Conservation (phyloP, 1,284 basidiomycete genomes). For the Ceratobasidium sp. region DNA sequence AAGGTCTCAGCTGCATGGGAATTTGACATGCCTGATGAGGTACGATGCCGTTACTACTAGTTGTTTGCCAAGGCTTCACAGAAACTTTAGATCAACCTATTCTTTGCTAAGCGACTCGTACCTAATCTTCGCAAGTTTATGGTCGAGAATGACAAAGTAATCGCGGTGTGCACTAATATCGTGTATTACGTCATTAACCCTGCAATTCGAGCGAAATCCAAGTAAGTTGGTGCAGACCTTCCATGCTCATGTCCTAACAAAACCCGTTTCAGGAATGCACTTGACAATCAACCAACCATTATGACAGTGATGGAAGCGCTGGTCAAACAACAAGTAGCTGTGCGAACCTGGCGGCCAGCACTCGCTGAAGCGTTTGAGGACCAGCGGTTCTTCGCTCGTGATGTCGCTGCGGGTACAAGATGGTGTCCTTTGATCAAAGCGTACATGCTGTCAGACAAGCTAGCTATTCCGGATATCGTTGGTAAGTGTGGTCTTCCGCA, state of each 20-base stretch:
- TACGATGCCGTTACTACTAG: background rate
- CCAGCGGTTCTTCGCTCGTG: conserved; percentile 84
- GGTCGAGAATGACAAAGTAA: conserved; percentile 85
- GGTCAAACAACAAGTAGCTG: conserved; percentile 77
- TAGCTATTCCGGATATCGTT: conserved; percentile 85
- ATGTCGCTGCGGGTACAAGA: conserved; percentile 63
- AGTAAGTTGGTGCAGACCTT: conserved; percentile 62
- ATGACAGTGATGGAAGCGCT: conserved; percentile 81
- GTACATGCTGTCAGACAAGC: conserved; percentile 88
- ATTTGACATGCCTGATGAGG: conserved; percentile 52
- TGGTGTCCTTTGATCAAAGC: conserved; percentile 87
- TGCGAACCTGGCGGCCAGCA: conserved; percentile 86
- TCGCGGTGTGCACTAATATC: conserved; percentile 81
- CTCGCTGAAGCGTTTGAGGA: conserved; percentile 88
- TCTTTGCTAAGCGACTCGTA: conserved; percentile 75
- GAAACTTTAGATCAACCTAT: conserved; percentile 69
- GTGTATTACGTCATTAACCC: conserved; percentile 89
- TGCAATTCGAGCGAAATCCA: conserved; percentile 69
- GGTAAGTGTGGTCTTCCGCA: conserved; percentile 60
- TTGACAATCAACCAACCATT: conserved; percentile 74
- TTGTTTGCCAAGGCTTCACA: background rate
- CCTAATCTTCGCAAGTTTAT: conserved; percentile 84
- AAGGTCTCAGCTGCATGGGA: conserved; percentile 44
- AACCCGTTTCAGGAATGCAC: conserved; percentile 60
- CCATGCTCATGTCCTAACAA: conserved; percentile 19